These are phyloP conservation scores for Nothopassalora personata DNA, from an alignment of 2,329 filamentous ascomycete genomes.

Conservation along the genomic window DNA sequence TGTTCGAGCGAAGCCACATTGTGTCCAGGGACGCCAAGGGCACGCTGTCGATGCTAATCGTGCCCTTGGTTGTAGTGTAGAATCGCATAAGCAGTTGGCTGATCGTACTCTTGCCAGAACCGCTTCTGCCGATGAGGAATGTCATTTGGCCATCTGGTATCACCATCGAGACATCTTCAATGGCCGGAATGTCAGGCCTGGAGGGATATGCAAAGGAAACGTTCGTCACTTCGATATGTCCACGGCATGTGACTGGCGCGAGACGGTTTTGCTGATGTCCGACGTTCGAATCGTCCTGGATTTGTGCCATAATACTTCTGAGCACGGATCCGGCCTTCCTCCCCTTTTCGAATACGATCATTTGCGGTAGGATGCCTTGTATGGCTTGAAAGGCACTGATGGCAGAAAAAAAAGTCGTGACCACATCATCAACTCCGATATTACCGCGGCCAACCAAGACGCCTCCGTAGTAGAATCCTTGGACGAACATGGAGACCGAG, in stretches of 20 bases:
- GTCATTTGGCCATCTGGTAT: constrained; percentile 69
- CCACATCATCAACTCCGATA: constrained; percentile 58
- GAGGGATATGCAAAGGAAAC: constrained; percentile 63
- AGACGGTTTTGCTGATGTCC: constrained; percentile 18
- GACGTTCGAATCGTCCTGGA: constrained; percentile 22
- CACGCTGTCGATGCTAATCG: constrained; percentile 63
- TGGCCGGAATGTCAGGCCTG: constrained; percentile 54
- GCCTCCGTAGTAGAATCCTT: constrained; percentile 85
- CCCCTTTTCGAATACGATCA: constrained; percentile 73
- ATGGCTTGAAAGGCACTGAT: constrained; percentile 71
- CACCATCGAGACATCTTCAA: constrained; percentile 59
- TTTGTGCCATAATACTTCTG: constrained; percentile 39
- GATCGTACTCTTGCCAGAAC: constrained; percentile 88
- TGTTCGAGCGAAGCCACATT: constrained; percentile 68
- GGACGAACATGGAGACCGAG: constrained; percentile 72
- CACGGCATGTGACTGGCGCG: constrained; percentile 46
- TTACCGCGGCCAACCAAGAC: constrained; percentile 58
- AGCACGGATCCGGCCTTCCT: constrained; percentile 66
- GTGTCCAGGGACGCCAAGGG: constrained; percentile 58
- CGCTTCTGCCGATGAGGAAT: constrained; percentile 79
- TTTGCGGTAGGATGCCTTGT: constrained; percentile 68
- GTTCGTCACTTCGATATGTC: constrained; percentile 65
- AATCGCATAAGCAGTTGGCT: constrained; percentile 74
- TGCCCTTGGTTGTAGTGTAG: constrained; percentile 62
- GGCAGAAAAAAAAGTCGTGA: constrained; percentile 82